A percentile compares a stretch with the other conserved stretches of the same genome.
phyloP scores from a whole-genome alignment of 352 stramenopile genomes.

The Globisporangium apiculatum region DNA sequence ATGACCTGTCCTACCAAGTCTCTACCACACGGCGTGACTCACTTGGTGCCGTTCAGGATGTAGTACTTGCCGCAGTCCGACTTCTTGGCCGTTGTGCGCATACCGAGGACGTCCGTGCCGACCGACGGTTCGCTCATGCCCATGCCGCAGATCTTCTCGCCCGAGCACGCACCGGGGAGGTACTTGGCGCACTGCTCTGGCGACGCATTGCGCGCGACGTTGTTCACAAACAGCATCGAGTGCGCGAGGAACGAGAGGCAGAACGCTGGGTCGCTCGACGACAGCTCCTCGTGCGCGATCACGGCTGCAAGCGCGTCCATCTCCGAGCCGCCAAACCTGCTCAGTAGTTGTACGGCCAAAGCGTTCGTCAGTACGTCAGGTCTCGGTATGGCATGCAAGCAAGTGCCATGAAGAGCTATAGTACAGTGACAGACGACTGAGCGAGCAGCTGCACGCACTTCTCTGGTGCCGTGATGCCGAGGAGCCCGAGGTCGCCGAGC shows the following conservation, averaged over 20 bases:
- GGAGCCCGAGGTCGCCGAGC: conserved; percentile 91
- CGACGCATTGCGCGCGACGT: conserved; percentile 87
- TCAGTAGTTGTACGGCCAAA: background rate
- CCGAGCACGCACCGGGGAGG: conserved; percentile 90
- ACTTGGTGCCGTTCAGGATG: conserved; percentile 85
- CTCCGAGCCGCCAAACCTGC: conserved; percentile 91
- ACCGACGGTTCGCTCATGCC: conserved; percentile 98
- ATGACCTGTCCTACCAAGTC: background rate
- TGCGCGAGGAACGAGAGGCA: conserved; percentile 96
- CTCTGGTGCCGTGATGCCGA: conserved; percentile 94
- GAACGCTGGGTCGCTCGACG: conserved; percentile 96
- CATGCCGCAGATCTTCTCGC: conserved; percentile 96
- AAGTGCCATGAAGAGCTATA: too few relatives aligned
- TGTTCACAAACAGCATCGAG: conserved; percentile 94
- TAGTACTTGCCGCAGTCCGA: conserved; percentile 87
- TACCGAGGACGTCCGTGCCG: conserved; percentile 93
- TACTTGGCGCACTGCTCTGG: conserved; percentile 84
- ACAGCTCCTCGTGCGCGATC: conserved; percentile 94
- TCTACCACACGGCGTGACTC: conserved; percentile 8
- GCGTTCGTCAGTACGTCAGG: background rate
- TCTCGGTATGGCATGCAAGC: too few relatives aligned
- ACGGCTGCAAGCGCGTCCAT: conserved; percentile 94
- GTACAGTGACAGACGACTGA: background rate
- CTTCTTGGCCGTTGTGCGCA: conserved; percentile 92
- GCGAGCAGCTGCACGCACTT: conserved; percentile 51